Conservation (phyloP, 2,329 filamentous ascomycete species). For the Trichothecium sympodiale region DNA sequence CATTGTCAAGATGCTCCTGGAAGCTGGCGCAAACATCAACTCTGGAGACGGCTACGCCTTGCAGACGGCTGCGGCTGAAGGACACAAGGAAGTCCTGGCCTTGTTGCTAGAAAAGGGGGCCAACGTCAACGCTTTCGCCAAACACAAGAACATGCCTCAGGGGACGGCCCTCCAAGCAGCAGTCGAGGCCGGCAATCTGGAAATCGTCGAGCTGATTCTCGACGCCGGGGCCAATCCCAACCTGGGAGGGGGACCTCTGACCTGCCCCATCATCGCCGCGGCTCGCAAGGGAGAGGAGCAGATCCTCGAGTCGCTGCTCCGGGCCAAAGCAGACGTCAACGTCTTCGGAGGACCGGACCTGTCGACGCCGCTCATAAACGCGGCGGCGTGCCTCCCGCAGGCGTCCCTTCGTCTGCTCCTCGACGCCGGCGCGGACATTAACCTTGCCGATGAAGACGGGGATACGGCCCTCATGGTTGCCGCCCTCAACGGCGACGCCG, state of each 20-base stretch:
- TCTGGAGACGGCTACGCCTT: constrained; percentile 23
- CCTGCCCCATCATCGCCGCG: constrained; percentile 25
- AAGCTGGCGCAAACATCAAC: constrained; percentile 21
- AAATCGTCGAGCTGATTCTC: constrained; percentile 25
- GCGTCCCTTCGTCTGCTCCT: constrained; percentile 19
- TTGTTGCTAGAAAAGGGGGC: constrained; percentile 22
- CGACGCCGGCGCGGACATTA: constrained; percentile 25
- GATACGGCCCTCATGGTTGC: constrained; percentile 27
- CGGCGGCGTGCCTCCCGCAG: constrained; percentile 20
- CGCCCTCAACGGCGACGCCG: constrained; percentile 18
- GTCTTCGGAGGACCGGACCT: constrained; percentile 20
- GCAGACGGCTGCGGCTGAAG: constrained; percentile 23
- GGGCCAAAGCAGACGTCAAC: constrained; percentile 22
- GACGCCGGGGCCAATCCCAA: constrained; percentile 13
- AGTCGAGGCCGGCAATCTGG: constrained; percentile 18
- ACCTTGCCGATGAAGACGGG: constrained; percentile 20
- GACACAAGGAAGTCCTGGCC: constrained; percentile 21
- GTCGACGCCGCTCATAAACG: constrained; percentile 25
- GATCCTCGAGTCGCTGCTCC: constrained; percentile 23
- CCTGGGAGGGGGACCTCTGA: constrained; percentile 7
- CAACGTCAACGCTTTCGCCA: constrained; percentile 20
- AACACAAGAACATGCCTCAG: constrained; percentile 15
- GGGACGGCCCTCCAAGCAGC: constrained; percentile 29
- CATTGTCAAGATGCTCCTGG: constrained; percentile 19
- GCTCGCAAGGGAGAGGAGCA: constrained; percentile 19